phyloP scores from a whole-genome alignment of 202 grass and related monocot genomes.

The Miscanthus sacchariflorus region DNA sequence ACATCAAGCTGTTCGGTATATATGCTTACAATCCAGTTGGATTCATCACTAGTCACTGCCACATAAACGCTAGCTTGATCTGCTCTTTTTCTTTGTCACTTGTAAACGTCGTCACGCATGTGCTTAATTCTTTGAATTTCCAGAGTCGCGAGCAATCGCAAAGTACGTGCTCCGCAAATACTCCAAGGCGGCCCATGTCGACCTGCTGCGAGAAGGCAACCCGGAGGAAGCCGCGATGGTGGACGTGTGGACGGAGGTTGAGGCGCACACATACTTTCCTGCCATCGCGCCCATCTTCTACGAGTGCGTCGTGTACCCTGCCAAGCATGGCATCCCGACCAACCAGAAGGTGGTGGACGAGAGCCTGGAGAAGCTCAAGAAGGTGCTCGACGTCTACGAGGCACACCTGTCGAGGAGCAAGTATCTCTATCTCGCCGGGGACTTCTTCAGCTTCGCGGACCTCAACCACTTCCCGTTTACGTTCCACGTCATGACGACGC shows the following conservation, averaged over 20 bases:
- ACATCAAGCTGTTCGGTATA: too few relatives aligned
- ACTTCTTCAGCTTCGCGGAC: constrained; percentile 40
- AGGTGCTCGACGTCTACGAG: constrained; percentile 45
- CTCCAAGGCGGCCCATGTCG: not conserved
- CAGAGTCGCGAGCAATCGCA: constrained; percentile 54
- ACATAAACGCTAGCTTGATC: too few relatives aligned
- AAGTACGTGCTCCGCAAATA: constrained; percentile 53
- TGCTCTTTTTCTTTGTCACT: too few relatives aligned
- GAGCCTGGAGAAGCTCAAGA: not conserved
- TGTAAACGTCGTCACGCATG: too few relatives aligned
- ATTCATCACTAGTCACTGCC: too few relatives aligned
- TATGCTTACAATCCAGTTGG: too few relatives aligned
- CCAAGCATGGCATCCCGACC: not conserved
- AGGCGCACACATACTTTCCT: constrained; percentile 43
- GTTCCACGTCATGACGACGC: not conserved
- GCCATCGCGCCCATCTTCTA: constrained; percentile 43
- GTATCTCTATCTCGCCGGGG: constrained; percentile 28
- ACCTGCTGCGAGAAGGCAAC: constrained; percentile 42
- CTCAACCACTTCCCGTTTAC: not conserved
- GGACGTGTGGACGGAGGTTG: constrained; percentile 56
- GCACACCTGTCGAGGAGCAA: not conserved
- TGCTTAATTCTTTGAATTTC: not conserved
- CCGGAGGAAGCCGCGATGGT: constrained; percentile 29
- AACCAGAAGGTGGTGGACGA: constrained; percentile 13
- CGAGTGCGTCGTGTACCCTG: constrained; percentile 40